These are phyloP conservation scores for Phylloboletellus chloephorus DNA, from an alignment of 1,284 basidiomycete genomes.

Conservation along the genomic window DNA sequence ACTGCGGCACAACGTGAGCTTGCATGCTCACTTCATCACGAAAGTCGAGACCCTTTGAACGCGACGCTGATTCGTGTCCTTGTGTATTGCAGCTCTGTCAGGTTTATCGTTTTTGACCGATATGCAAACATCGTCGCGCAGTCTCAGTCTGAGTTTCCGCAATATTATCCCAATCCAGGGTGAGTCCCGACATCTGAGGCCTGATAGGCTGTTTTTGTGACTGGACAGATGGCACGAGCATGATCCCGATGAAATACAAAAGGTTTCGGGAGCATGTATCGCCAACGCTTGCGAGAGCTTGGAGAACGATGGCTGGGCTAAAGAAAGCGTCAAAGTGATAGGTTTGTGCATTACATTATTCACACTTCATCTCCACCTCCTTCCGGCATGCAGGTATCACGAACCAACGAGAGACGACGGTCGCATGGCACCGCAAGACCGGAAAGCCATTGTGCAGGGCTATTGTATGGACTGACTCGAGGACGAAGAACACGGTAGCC, in stretches of 20 bases:
- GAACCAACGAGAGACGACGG: slow-evolving; percentile 95
- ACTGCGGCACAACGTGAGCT: slow-evolving; percentile 89
- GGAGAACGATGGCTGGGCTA: slow-evolving; percentile 69
- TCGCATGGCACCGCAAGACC: slow-evolving; percentile 89
- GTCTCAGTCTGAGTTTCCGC: slow-evolving; percentile 87
- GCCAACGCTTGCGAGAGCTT: slow-evolving; percentile 68
- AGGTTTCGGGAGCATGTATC: slow-evolving; percentile 77
- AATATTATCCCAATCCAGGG: slow-evolving; percentile 88
- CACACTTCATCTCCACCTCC: slow-evolving; percentile 7
- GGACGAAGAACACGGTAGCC: slow-evolving; percentile 81
- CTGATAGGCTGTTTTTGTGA: neutral
- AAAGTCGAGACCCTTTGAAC: neutral
- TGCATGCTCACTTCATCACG: neutral
- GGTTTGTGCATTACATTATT: slow-evolving; percentile 47
- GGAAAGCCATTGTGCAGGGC: slow-evolving; percentile 86
- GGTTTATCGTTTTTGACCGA: slow-evolving; percentile 92
- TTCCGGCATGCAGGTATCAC: slow-evolving; percentile 70
- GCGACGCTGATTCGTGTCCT: slow-evolving; percentile 6
- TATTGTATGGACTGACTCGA: slow-evolving; percentile 95
- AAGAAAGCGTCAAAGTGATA: slow-evolving; percentile 84
- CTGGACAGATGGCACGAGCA: slow-evolving; percentile 88
- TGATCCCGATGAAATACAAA: slow-evolving; percentile 80
- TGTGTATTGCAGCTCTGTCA: slow-evolving; percentile 63
- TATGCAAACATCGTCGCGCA: slow-evolving; percentile 84
- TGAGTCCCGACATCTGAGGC: slow-evolving; percentile 31